These are phyloP conservation scores for Penicillium sp. DNA, from an alignment of 2,329 filamentous ascomycete species.

Conservation along the genomic window DNA sequence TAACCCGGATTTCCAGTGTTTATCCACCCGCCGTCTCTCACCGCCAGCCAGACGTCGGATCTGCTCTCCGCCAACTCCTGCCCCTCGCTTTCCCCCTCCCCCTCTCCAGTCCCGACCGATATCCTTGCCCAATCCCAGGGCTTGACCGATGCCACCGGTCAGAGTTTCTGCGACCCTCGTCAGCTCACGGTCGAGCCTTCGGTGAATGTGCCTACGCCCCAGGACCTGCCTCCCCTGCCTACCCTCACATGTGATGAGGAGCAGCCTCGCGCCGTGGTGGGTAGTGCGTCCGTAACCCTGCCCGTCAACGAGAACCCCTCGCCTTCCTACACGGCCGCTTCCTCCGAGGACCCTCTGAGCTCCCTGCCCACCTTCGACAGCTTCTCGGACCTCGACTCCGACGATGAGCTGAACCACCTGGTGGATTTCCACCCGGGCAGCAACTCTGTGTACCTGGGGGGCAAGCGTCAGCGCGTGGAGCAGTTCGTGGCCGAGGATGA, in stretches of 20 bases:
- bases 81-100: conserved; percentile 83
- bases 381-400: conserved; percentile 84
- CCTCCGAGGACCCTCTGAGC: conserved; percentile 51
- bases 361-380: conserved; percentile 76
- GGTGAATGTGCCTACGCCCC: conserved; percentile 45
- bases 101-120: conserved; percentile 68
- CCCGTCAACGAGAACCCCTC: conserved; percentile 39
- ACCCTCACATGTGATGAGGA: conserved; percentile 51
- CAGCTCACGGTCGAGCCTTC: conserved; percentile 71
- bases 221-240: conserved; percentile 62
- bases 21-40: conserved; percentile 66
- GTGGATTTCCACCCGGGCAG: conserved; percentile 64
- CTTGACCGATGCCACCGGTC: conserved; percentile 60
- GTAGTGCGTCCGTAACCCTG: conserved; percentile 37
- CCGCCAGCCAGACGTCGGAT: conserved; percentile 63
- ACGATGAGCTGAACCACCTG: conserved; percentile 79
- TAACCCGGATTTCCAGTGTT: conserved; percentile 53
- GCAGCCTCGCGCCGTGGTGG: conserved; percentile 37
- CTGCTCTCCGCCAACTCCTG: conserved; percentile 69
- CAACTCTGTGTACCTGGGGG: conserved; percentile 60
- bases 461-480: conserved; percentile 72
- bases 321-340: conserved; percentile 38
- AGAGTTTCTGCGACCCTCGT: conserved; percentile 88
- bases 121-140: conserved; percentile 78
- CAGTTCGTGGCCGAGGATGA: conserved; percentile 72